Evolutionary conservation across 257 asterid species (phyloP).

Genomic region (Solanum verrucosum): DNA sequence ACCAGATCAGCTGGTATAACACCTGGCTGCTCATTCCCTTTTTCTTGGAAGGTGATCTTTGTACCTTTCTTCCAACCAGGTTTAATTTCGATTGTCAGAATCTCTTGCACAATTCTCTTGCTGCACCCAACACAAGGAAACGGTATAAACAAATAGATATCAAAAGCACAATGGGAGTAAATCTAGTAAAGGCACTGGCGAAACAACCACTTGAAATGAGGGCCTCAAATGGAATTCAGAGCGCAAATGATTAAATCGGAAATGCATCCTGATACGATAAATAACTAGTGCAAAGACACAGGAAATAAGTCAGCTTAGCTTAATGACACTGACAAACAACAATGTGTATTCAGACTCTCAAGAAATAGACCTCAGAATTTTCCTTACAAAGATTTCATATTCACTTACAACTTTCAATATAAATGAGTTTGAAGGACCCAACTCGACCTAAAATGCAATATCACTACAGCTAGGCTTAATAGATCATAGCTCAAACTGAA

Average conservation of each 20-base stretch:
- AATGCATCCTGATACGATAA: not conserved
- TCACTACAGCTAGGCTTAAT: not conserved
- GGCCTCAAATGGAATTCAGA: not conserved
- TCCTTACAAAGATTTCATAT: not conserved
- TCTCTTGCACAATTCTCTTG: slow-evolving; percentile 15
- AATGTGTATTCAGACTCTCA: not conserved
- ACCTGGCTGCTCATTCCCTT: slow-evolving; percentile 34
- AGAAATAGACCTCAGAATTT: not conserved
- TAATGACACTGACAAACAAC: not conserved
- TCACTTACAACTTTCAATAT: not conserved
- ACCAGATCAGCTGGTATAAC: slow-evolving; percentile 32
- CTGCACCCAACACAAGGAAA: slow-evolving; percentile 12
- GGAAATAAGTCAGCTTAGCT: not conserved
- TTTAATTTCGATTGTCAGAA: slow-evolving; percentile 20
- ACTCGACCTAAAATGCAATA: not conserved
- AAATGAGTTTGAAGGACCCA: not conserved
- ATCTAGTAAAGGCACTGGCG: not conserved
- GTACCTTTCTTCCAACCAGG: slow-evolving; percentile 52
- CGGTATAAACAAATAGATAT: not conserved
- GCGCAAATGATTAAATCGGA: not conserved
- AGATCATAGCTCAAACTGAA: not conserved
- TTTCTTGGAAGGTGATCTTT: slow-evolving; percentile 34
- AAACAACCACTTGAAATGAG: not conserved
- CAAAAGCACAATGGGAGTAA: not conserved
- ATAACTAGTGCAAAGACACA: not conserved